Evolutionary conservation across 2,329 filamentous ascomycete genomes (phyloP).

Genomic region (Emmonsia crescens): DNA sequence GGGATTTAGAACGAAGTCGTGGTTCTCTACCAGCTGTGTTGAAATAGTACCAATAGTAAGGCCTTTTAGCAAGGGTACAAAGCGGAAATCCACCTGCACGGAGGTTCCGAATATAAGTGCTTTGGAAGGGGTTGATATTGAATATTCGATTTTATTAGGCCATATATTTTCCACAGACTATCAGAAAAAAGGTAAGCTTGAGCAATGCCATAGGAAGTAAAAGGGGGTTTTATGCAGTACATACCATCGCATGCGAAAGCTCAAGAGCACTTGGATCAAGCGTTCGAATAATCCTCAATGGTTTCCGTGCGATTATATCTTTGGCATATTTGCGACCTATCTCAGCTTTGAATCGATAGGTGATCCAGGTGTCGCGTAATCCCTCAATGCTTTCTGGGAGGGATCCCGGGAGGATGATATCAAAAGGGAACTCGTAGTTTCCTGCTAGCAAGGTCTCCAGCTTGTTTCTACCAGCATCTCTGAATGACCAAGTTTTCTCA

Average conservation of each 20-base stretch:
- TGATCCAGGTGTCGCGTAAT: slow-evolving; percentile 71
- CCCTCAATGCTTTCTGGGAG: slow-evolving; percentile 84
- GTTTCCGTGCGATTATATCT: slow-evolving; percentile 71
- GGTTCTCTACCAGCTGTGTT: slow-evolving; percentile 67
- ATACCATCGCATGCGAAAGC: slow-evolving; percentile 71
- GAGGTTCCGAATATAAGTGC: slow-evolving; percentile 88
- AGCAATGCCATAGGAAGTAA: neutral
- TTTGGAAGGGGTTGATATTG: slow-evolving; percentile 84
- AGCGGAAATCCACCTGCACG: slow-evolving; percentile 71
- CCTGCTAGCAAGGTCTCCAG: slow-evolving; percentile 53
- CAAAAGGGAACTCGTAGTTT: slow-evolving; percentile 78
- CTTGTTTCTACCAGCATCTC: slow-evolving; percentile 39
- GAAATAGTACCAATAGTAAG: slow-evolving; percentile 74
- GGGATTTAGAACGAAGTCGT: slow-evolving; percentile 51
- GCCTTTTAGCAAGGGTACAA: slow-evolving; percentile 82
- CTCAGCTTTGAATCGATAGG: slow-evolving; percentile 84
- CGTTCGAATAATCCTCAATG: slow-evolving; percentile 66
- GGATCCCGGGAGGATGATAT: slow-evolving; percentile 57
- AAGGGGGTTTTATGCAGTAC: slow-evolving; percentile 10
- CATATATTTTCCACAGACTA: slow-evolving; percentile 82
- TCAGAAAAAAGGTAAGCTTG: slow-evolving; percentile 1
- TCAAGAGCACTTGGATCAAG: slow-evolving; percentile 65
- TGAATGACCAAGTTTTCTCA: slow-evolving; percentile 62
- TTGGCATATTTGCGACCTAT: slow-evolving; percentile 84
- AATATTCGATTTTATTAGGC: slow-evolving; percentile 96